These are phyloP conservation scores for Evansstolkia leycettana DNA, from an alignment of 495 filamentous ascomycete species.

Conservation along the genomic window DNA sequence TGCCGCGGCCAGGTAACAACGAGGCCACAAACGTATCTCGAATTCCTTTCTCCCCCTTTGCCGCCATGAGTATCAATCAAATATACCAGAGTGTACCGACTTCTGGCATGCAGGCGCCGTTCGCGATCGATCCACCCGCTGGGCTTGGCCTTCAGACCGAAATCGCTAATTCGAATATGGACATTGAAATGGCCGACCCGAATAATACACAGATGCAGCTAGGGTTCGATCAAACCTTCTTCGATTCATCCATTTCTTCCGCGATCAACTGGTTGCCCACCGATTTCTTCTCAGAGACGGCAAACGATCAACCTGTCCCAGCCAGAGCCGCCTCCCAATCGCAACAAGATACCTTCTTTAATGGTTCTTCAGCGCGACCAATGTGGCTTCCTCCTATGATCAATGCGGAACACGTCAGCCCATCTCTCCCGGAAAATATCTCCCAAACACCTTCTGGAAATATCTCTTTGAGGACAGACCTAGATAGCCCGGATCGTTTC, in stretches of 20 bases:
- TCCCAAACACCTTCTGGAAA: constrained; percentile 13
- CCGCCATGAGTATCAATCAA: neutral
- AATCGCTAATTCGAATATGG: constrained; percentile 4
- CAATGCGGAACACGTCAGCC: constrained; percentile 7
- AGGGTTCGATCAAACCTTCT: constrained; percentile 12
- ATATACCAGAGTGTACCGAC: neutral
- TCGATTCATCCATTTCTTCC: constrained; percentile 16
- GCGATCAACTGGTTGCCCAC: constrained; percentile 28
- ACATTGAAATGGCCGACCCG: constrained; percentile 10
- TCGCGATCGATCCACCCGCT: constrained; percentile 4
- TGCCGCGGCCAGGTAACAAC: too few species aligned
- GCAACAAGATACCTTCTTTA: constrained; percentile 6
- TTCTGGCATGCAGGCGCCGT: constrained; percentile 4
- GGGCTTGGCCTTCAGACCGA: constrained; percentile 6
- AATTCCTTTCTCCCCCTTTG: neutral
- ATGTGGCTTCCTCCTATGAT: constrained; percentile 20
- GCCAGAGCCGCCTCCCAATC: constrained; percentile 8
- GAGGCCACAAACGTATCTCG: too few species aligned
- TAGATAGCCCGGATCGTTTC: constrained; percentile 9
- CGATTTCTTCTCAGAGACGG: constrained; percentile 10
- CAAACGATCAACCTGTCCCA: constrained; percentile 4
- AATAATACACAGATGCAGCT: constrained; percentile 14
- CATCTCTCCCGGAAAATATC: constrained; percentile 9
- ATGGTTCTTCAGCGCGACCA: constrained; percentile 9
- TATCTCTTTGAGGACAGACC: constrained; percentile 9